Evolutionary conservation across 108 stramenopile species (phyloP).

Genomic region (Conticribra guillardii): DNA sequence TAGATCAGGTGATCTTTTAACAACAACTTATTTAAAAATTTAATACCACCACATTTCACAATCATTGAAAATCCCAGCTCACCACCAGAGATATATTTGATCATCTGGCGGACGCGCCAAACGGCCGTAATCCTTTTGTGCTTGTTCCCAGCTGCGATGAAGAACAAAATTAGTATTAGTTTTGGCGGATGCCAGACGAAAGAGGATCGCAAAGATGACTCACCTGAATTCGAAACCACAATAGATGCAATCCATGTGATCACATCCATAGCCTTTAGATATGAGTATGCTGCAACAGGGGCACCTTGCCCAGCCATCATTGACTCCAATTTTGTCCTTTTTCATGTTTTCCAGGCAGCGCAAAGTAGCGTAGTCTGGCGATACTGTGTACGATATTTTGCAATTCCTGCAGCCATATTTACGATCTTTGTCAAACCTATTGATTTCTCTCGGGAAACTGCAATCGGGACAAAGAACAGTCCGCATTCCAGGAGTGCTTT

Average conservation of each 20-base stretch:
- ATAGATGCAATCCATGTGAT: conserved; percentile 33
- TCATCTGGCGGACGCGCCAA: conserved; percentile 14
- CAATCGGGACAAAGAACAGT: conserved; percentile 18
- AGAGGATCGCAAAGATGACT: neutral
- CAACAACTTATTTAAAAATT: too few species aligned
- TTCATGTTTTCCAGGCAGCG: conserved; percentile 19
- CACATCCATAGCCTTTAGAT: conserved; percentile 32
- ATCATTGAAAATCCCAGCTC: neutral
- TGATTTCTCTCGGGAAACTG: conserved; percentile 6
- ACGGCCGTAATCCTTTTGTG: neutral
- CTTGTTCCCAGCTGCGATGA: conserved; percentile 11
- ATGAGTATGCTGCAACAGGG: conserved; percentile 26
- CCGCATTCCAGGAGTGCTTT: neutral
- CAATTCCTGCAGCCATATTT: conserved; percentile 11
- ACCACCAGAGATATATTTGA: conserved; percentile 23
- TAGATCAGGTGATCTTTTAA: too few species aligned
- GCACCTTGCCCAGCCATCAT: conserved; percentile 31
- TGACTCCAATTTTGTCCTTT: conserved; percentile 3
- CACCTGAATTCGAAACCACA: conserved; percentile 14
- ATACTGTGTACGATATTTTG: conserved; percentile 3
- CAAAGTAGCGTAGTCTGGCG: conserved; percentile 1
- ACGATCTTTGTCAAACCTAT: neutral
- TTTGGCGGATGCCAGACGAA: too few species aligned
- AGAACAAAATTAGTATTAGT: neutral
- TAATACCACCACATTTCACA: too few species aligned